phyloP scores from a whole-genome alignment of 257 asterid species.

The Rubia yunnanensis region DNA sequence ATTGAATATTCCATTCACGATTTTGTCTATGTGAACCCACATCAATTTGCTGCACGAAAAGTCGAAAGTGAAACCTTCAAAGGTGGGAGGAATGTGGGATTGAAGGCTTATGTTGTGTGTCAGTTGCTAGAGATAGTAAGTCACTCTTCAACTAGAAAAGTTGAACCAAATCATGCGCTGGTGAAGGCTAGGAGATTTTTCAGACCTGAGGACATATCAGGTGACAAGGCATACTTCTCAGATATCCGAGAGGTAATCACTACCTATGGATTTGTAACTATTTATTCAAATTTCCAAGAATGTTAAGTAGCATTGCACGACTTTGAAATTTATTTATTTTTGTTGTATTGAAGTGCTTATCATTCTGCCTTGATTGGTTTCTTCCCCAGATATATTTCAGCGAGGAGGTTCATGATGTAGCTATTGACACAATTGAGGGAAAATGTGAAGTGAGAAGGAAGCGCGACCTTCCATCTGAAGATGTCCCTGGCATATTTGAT shows the following conservation, averaged over 20 bases:
- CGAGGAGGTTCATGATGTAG: conserved; percentile 56
- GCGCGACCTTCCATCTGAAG: conserved; percentile 62
- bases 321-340: not conserved
- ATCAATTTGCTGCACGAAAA: conserved; percentile 47
- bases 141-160: conserved; percentile 30
- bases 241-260: conserved; percentile 77
- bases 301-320: not conserved
- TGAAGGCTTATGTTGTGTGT: conserved; percentile 65
- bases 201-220: conserved; percentile 80
- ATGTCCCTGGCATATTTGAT: conserved; percentile 50
- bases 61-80: conserved; percentile 48
- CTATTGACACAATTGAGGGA: conserved; percentile 57
- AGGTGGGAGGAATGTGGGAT: conserved; percentile 87
- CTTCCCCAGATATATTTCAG: conserved; percentile 67
- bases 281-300: not conserved
- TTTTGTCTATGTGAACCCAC: conserved; percentile 65
- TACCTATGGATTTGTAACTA: not conserved
- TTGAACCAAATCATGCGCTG: conserved; percentile 32
- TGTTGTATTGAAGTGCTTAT: conserved; percentile 8
- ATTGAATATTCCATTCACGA: conserved; percentile 49
- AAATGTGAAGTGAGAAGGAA: conserved; percentile 78
- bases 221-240: conserved; percentile 69
- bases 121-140: conserved; percentile 63
- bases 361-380: conserved; percentile 16
- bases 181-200: conserved; percentile 72